Evolutionary conservation across 441 rosid species (phyloP), one percentile per base, ranked within the genome.

Genomic region (Bruguiera hainesii): DNA sequence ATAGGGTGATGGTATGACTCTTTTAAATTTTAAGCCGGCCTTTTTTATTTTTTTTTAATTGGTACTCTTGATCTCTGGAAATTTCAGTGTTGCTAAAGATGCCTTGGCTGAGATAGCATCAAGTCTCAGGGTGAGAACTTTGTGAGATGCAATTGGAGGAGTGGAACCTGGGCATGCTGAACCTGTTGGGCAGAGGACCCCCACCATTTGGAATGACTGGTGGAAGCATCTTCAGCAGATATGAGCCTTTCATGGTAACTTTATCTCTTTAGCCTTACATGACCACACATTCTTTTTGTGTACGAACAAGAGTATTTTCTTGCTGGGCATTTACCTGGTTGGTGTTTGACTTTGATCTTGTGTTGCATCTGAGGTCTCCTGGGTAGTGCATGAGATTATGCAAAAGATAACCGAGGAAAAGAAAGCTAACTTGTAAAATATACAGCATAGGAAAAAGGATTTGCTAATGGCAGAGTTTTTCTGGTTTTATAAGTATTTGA

Each of bases 81-180:
- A 71, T 78, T 69, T 75, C 66, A 67, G 68, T 64, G 81, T 81
- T 63, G 85, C 85, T 66, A 79, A 73, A 83, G 88, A 85, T 76
- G 93, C 87, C 72, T 64, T 85, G 73, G 76, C 82, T 35, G 90
- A 82, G 81, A 77, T 85, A 60, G 81, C 83, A 42, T 78, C 83
- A 26, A 80, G 93, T 69, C 79, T 83, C 55, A 76, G 87, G 70
- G 81, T 37, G 18, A 87, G 89, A 78, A 81, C 82, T 50, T 69
- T 87, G 72, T 76, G 83, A 50, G 91, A 85, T 76, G 76, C 73
- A 50, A 79, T 78, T 76, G 66, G 68, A 65, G 83, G 81, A 70
- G 72, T 51, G 13, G 84, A 79, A 71, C 73, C 79, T 69, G 74
- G 66, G 70, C 61, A 80, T 68, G 53, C 63, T 69, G 82, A 75